Conservation (phyloP, 2,329 filamentous ascomycete genomes). For the Phoma sp. region DNA sequence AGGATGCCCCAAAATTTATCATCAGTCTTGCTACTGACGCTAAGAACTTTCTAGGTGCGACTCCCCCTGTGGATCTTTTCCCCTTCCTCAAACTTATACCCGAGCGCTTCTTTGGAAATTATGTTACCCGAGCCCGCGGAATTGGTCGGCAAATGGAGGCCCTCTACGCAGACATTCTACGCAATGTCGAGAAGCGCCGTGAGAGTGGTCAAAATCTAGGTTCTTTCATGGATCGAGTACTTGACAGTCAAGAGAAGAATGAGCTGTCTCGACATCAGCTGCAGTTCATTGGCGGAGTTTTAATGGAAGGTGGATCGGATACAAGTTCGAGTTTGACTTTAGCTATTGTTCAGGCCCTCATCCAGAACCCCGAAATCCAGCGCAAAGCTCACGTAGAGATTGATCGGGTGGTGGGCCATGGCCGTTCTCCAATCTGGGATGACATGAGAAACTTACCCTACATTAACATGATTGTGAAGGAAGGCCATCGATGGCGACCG, state of each 20-base stretch:
- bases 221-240: constrained; percentile 24
- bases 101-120: constrained; percentile 20
- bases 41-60: constrained; percentile 51
- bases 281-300: constrained; percentile 15
- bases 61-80: constrained; percentile 54
- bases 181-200: constrained; percentile 16
- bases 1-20: not conserved
- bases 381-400: constrained; percentile 1
- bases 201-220: not conserved
- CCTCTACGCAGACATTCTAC: constrained; percentile 13
- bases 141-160: constrained; percentile 17
- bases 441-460: constrained; percentile 26
- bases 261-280: constrained; percentile 9
- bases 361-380: constrained; percentile 2
- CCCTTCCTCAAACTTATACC: constrained; percentile 46
- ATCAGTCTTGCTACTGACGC: not conserved
- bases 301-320: constrained; percentile 25
- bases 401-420: not conserved
- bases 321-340: constrained; percentile 26
- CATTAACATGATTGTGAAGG: constrained; percentile 30
- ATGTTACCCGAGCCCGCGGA: constrained; percentile 14
- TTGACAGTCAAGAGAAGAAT: constrained; percentile 16
- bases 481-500: constrained; percentile 23
- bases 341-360: constrained; percentile 3
- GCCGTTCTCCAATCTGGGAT: not conserved